phyloP scores from a whole-genome alignment of 495 filamentous ascomycete genomes.

The Friedmanniomyces simplex region DNA sequence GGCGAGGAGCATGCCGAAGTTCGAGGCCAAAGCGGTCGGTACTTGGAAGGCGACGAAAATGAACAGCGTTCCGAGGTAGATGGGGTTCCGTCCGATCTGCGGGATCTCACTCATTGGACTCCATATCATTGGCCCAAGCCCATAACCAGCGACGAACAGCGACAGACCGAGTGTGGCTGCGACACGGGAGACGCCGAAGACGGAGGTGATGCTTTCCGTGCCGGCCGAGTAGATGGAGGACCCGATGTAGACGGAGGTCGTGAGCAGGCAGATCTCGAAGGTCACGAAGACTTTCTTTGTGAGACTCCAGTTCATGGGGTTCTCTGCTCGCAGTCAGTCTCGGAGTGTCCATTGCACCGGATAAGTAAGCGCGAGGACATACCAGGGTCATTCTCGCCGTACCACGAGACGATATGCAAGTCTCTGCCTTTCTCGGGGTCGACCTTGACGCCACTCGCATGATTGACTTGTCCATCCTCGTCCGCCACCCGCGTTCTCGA shows the following conservation, averaged over 20 bases:
- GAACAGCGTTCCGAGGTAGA: constrained; percentile 38
- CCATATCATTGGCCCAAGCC: constrained; percentile 40
- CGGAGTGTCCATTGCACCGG: not conserved
- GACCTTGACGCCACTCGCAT: constrained; percentile 25
- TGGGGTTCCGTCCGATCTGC: constrained; percentile 38
- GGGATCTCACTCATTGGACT: constrained; percentile 44
- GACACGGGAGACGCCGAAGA: constrained; percentile 39
- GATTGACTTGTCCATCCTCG: constrained; percentile 15
- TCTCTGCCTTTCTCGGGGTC: constrained; percentile 32
- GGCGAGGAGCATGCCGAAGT: constrained; percentile 43
- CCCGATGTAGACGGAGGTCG: constrained; percentile 40
- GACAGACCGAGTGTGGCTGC: constrained; percentile 42
- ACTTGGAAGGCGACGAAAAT: constrained; percentile 45
- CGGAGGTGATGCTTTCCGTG: constrained; percentile 26
- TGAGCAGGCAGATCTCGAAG: constrained; percentile 37
- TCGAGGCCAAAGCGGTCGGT: constrained; percentile 36
- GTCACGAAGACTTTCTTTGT: constrained; percentile 34
- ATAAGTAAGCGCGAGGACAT: not conserved
- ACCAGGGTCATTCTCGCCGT: constrained; percentile 25
- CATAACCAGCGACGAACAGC: constrained; percentile 40
- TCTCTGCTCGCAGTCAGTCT: constrained; percentile 17
- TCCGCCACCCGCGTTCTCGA: constrained; percentile 9
- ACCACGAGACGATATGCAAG: constrained; percentile 26
- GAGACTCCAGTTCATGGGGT: constrained; percentile 35
- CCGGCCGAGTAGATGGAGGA: constrained; percentile 38